phyloP scores from a whole-genome alignment of 23 red algal genomes.

The Gracilaria gracilis region DNA sequence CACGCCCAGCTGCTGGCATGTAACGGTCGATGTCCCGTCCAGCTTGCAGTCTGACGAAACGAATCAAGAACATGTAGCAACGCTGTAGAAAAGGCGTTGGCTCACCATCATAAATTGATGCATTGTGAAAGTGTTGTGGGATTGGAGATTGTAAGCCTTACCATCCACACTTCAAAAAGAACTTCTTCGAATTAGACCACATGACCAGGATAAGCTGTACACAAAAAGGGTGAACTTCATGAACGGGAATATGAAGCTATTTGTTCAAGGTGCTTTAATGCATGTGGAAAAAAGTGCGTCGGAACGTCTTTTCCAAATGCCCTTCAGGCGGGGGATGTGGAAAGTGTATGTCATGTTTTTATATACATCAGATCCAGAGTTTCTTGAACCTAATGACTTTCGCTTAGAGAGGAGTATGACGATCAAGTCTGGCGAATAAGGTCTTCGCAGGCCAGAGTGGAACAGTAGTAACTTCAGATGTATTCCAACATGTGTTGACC shows the following conservation, averaged over 20 bases:
- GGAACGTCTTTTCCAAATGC: not conserved
- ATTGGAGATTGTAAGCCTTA: too few relatives aligned
- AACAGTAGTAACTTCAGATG: not conserved
- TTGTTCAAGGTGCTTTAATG: not conserved
- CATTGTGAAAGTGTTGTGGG: too few relatives aligned
- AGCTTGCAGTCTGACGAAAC: too few relatives aligned
- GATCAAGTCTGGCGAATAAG: not conserved
- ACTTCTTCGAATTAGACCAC: not conserved
- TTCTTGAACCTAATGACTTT: slow-evolving; percentile 2
- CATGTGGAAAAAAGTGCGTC: not conserved
- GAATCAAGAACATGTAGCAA: too few relatives aligned
- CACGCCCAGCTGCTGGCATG: too few relatives aligned
- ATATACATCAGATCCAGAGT: not conserved
- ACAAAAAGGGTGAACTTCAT: too few relatives aligned
- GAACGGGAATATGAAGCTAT: too few relatives aligned
- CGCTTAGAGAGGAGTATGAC: not conserved
- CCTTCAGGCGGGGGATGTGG: not conserved
- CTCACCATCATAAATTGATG: too few relatives aligned
- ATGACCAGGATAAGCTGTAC: not conserved
- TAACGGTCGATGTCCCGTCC: too few relatives aligned
- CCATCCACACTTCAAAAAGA: not conserved
- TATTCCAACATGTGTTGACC: not conserved
- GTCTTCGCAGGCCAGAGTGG: not conserved
- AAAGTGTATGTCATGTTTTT: slow-evolving; percentile 19
- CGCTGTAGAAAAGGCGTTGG: too few relatives aligned